A percentile compares a stretch with the other conserved stretches of the same genome.
Conservation (phyloP, 208 protist species). For the Trypanosoma boissoni region DNA sequence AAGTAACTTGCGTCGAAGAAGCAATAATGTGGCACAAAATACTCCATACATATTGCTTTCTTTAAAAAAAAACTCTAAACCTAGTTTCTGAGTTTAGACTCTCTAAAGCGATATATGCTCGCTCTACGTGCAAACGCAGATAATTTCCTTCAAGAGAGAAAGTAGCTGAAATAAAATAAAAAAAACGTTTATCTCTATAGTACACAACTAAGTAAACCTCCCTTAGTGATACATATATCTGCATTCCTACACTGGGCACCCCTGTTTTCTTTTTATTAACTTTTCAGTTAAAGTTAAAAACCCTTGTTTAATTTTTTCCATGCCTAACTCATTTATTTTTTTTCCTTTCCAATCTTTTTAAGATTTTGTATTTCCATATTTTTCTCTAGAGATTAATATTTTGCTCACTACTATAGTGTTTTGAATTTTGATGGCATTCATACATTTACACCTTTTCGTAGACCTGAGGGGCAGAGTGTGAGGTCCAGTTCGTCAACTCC, state of each 20-base stretch:
- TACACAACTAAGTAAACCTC: no score
- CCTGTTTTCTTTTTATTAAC: not conserved
- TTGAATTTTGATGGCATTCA: constrained; percentile 15
- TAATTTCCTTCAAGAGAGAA: no score
- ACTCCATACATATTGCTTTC: constrained; percentile 4
- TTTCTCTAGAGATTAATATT: no score
- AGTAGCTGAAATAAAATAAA: no score
- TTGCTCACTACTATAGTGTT: constrained; percentile 11
- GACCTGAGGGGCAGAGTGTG: constrained; percentile 73
- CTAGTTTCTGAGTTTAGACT: not conserved
- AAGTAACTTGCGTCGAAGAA: constrained; percentile 13
- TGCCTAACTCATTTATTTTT: not conserved
- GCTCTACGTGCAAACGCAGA: no score
- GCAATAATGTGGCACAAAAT: not conserved
- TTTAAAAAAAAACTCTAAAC: not conserved
- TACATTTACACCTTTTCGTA: constrained; percentile 51
- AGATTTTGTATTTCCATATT: constrained; percentile 1
- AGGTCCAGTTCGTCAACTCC: constrained; percentile 85
- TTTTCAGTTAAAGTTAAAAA: not conserved
- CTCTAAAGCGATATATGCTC: no score
- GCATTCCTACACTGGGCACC: no score
- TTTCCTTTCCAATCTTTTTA: constrained; percentile 7
- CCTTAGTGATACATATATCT: no score
- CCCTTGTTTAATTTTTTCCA: constrained; percentile 1
- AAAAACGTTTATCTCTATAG: no score